A percentile compares a stretch with the other conserved stretches of the same genome.
Evolutionary conservation across 2,329 filamentous ascomycete species (phyloP).

Genomic region (Tolypocladium endophyticum): DNA sequence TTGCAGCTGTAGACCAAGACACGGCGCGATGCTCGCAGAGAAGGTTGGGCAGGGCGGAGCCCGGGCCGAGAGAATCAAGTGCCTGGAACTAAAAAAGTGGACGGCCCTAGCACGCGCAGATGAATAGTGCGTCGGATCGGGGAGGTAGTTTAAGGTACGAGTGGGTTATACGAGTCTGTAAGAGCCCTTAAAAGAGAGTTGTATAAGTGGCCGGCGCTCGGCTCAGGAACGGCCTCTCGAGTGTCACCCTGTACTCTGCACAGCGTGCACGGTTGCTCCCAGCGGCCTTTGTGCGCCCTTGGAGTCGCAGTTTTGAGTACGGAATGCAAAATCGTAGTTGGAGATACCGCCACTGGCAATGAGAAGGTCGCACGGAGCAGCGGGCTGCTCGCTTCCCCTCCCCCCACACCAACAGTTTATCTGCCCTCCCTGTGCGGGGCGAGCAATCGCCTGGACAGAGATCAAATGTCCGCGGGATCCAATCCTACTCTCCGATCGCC

Average conservation of each 20-base stretch:
- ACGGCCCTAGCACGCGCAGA: not conserved
- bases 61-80: not conserved
- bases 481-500: too few species aligned
- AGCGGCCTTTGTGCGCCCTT: not conserved
- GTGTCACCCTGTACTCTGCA: not conserved
- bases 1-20: not conserved
- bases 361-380: not conserved
- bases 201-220: not conserved
- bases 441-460: too few species aligned
- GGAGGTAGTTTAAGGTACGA: not conserved
- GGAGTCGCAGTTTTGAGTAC: not conserved
- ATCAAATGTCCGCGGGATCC: too few species aligned
- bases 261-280: not conserved
- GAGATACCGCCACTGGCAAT: not conserved
- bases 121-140: not conserved
- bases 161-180: not conserved
- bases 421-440: too few species aligned
- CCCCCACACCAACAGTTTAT: too few species aligned
- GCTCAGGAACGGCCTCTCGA: not conserved
- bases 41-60: not conserved
- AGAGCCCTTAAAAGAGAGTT: not conserved
- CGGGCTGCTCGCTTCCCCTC: not conserved
- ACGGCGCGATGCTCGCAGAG: not conserved
- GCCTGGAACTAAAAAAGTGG: not conserved
- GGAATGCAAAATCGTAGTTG: not conserved